Evolutionary conservation across 2,329 filamentous ascomycete genomes (phyloP).

Genomic region (Dactylellina haptotyla): DNA sequence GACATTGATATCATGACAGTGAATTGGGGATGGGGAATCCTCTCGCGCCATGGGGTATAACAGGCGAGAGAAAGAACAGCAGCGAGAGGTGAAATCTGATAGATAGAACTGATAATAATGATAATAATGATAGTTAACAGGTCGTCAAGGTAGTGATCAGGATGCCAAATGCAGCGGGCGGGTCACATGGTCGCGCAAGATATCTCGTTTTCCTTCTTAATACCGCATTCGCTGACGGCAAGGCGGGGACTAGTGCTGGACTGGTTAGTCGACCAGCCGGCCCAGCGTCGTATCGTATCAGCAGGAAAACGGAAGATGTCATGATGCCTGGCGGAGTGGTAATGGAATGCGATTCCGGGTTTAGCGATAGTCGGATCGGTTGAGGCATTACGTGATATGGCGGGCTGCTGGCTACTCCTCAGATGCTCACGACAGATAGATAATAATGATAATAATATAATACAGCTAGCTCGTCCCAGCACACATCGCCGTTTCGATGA

Average conservation of each 20-base stretch:
- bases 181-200: constrained; percentile 8
- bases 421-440: no score
- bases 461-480: no score
- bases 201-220: background rate
- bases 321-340: constrained; percentile 2
- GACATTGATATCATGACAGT: constrained; percentile 25
- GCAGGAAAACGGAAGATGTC: constrained; percentile 1
- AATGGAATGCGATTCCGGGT: background rate
- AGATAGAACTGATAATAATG: background rate
- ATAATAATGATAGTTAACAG: no score
- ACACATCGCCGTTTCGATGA: background rate
- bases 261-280: background rate
- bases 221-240: constrained; percentile 7
- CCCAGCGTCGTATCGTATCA: background rate
- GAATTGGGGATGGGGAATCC: background rate
- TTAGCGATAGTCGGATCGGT: constrained; percentile 1
- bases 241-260: background rate
- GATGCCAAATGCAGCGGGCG: constrained; percentile 3
- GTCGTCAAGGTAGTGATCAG: background rate
- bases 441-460: no score
- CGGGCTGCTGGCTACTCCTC: no score
- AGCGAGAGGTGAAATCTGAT: background rate
- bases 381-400: background rate
- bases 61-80: background rate
- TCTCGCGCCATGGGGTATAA: background rate